These are phyloP conservation scores for Phaffia tasmanica DNA, from an alignment of 768 basidiomycete genomes.

Conservation along the genomic window DNA sequence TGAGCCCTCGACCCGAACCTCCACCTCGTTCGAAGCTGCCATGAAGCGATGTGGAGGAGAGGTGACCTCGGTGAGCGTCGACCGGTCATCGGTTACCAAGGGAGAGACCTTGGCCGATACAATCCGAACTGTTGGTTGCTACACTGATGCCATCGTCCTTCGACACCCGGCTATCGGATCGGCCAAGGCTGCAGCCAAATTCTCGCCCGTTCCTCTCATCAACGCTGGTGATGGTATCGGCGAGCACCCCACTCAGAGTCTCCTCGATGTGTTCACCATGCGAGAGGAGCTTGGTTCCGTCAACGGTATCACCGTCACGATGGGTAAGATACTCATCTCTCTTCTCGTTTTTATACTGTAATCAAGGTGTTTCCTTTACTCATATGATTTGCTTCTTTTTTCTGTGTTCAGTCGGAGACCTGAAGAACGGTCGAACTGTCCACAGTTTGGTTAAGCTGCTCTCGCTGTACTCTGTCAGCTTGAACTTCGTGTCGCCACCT, in stretches of 20 bases:
- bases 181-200: constrained; percentile 90
- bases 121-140: constrained; percentile 84
- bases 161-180: constrained; percentile 90
- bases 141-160: constrained; percentile 86
- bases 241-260: constrained; percentile 72
- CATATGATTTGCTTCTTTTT: not conserved
- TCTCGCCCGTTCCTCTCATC: constrained; percentile 85
- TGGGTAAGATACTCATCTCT: constrained; percentile 32
- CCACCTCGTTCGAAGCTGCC: constrained; percentile 90
- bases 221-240: constrained; percentile 96
- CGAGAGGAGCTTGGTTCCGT: constrained; percentile 96
- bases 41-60: constrained; percentile 98
- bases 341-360: not conserved
- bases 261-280: constrained; percentile 62
- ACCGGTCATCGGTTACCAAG: constrained; percentile 78
- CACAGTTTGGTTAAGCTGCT: constrained; percentile 89
- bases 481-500: constrained; percentile 89
- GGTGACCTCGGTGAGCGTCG: constrained; percentile 71
- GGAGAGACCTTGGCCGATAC: constrained; percentile 91
- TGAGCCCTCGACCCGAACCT: constrained; percentile 92
- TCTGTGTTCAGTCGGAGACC: constrained; percentile 56
- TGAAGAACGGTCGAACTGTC: constrained; percentile 96
- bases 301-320: constrained; percentile 75
- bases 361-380: not conserved
- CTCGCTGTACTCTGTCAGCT: constrained; percentile 77